Conservation (phyloP, 2,329 filamentous ascomycete genomes). For the Botrytis hyacinthi region DNA sequence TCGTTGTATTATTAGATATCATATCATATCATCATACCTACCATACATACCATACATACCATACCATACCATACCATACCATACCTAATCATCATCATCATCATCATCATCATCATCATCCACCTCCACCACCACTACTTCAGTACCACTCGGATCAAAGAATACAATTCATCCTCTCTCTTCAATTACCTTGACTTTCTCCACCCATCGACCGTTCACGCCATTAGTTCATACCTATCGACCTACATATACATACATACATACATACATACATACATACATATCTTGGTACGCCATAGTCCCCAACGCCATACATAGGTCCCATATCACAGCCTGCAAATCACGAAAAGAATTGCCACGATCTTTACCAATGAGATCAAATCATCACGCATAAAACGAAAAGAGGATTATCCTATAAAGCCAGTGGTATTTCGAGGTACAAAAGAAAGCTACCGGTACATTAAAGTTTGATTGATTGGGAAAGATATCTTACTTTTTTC, state of each 20-base stretch:
- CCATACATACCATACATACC: too few species aligned
- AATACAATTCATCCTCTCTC: neutral
- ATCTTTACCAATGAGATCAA: neutral
- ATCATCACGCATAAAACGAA: neutral
- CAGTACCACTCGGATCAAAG: neutral
- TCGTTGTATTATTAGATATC: neutral
- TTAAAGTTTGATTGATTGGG: neutral
- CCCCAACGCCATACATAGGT: neutral
- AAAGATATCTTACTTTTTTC: neutral
- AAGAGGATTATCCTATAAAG: neutral
- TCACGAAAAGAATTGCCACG: conserved; percentile 2
- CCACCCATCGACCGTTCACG: neutral
- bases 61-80: too few species aligned
- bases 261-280: conserved; percentile 16
- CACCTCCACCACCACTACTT: too few species aligned
- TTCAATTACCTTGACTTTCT: neutral
- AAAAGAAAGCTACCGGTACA: neutral
- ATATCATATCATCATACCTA: too few species aligned
- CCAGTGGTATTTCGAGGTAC: neutral
- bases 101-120: neutral
- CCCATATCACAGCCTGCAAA: conserved; percentile 5
- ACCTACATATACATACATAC: conserved; percentile 4
- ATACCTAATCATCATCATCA: neutral
- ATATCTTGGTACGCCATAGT: conserved; percentile 12
- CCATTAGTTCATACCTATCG: neutral